Percentiles rank a stretch among this genome's conserved stretches.
phyloP scores from a whole-genome alignment of 139 green algal genomes.

The Chlamydomonas sp. region DNA sequence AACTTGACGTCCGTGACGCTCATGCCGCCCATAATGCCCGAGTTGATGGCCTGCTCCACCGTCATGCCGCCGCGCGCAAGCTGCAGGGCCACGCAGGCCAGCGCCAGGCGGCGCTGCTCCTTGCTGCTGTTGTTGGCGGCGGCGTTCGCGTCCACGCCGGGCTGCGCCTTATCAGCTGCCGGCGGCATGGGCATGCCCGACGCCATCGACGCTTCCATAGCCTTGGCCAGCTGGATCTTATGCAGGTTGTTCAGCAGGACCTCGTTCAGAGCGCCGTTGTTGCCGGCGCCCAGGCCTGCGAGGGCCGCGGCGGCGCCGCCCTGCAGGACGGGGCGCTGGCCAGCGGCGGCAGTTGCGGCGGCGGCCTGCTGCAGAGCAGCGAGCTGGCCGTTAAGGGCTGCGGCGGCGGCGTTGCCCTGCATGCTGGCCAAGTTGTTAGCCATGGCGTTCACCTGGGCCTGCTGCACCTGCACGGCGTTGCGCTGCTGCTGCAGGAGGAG shows the following conservation, averaged over 20 bases:
- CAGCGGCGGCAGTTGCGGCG: conserved; percentile 4
- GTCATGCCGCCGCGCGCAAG: conserved; percentile 49
- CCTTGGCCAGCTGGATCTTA: conserved; percentile 39
- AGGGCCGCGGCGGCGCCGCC: background rate
- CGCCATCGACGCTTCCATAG: background rate
- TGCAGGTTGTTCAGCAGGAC: conserved; percentile 17
- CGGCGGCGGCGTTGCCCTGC: conserved; percentile 16
- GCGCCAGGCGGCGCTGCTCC: conserved; percentile 57
- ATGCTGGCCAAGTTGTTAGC: conserved; percentile 13
- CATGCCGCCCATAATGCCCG: conserved; percentile 66
- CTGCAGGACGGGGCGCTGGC: background rate
- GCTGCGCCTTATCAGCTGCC: background rate
- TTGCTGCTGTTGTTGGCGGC: conserved; percentile 30
- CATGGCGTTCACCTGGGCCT: conserved; percentile 12
- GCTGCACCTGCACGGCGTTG: conserved; percentile 30
- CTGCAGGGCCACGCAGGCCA: conserved; percentile 62
- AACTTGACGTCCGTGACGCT: conserved; percentile 59
- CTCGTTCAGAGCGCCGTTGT: conserved; percentile 11
- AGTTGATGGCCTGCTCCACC: conserved; percentile 62
- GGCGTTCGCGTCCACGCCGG: background rate
- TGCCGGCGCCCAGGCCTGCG: background rate
- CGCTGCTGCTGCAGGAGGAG: conserved; percentile 32
- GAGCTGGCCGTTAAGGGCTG: conserved; percentile 1
- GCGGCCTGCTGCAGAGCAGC: conserved; percentile 34
- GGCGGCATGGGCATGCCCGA: background rate